Base-by-base conservation (phyloP, 108 stramenopile species). In the Fragilariopsis cylindrus region DNA sequence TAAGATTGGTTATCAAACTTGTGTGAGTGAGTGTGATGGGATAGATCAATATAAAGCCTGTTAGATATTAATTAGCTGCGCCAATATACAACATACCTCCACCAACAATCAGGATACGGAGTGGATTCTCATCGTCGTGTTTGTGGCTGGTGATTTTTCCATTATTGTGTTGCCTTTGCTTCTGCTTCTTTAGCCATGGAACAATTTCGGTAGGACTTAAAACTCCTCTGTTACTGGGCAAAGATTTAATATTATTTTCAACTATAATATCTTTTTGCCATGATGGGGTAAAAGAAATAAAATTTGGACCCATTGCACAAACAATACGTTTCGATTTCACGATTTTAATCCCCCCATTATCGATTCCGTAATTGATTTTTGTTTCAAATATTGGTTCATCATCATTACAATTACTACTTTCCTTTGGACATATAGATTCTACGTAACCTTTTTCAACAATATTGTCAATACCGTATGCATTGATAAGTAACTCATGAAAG, bases 261-360 rank as follows among this genome's bases (percentile, higher is more conserved):
- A 57, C 21, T 40, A 15, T 39, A 66, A n/a, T 13, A 9, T 74
- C 73, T 46, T 74, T 67, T 7, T 8, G 7, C 40, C 52, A 42
- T 48, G 73, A 56, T 69, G 19, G 30, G 30, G 30, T 30, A 30
- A 2, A 2, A 30, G 30, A 30, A 30, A 30, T 30, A 19, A 77
- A 77, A 18, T 66, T 72, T 5, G 76, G 76, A n/a, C 76, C 76
- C 76, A 77, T 77, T 3, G 72, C 64, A 16, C 72, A 77, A 4
- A 72, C 76, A 12, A 77, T n/a, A 42, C 76, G 60, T 39, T 39
- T 48, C 7, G 72, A 44, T 42, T 54, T 73, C 6, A 77, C 55
- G 19, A 7, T 57, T 63, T 30, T n/a, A n/a, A 15, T 15, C 11
- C 71, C 3, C 45, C 43, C 42, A 21, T 62, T 43, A 62, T 76